Percentiles rank a stretch among this genome's conserved stretches.
Conservation (phyloP, 1,139 yeast genomes). For the Suhomyces atakaporum region DNA sequence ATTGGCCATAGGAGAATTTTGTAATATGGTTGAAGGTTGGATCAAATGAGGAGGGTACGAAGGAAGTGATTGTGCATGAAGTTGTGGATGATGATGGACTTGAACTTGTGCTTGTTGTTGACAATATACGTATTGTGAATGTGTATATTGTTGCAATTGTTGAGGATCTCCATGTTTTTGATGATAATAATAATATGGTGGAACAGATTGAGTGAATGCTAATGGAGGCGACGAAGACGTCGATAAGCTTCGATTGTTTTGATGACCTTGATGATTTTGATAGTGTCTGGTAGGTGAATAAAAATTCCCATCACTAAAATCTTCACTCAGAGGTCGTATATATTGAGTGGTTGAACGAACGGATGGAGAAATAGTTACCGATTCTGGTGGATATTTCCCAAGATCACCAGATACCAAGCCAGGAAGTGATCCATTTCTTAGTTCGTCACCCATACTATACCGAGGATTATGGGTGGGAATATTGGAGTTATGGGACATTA, state of each 20-base stretch:
- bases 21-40: conserved; percentile 3
- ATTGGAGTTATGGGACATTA: conserved; percentile 10
- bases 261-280: background rate
- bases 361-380: conserved; percentile 6
- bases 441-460: conserved; percentile 2
- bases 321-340: background rate
- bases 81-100: background rate
- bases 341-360: conserved; percentile 1
- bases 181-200: conserved; percentile 7
- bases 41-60: conserved; percentile 3
- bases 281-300: conserved; percentile 7
- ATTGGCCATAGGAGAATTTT: conserved; percentile 3
- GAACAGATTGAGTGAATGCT: conserved; percentile 4
- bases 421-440: conserved; percentile 1
- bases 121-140: conserved; percentile 10
- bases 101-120: conserved; percentile 10
- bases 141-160: conserved; percentile 1
- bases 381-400: conserved; percentile 1
- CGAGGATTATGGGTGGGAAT: conserved; percentile 2
- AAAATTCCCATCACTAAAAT: conserved; percentile 7
- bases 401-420: background rate
- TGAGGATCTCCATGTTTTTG: conserved; percentile 5
- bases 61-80: background rate
- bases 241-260: conserved; percentile 4
- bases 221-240: conserved; percentile 7